Base-by-base conservation (phyloP, 1,139 yeast genomes). In the Kodamaea fungicola region DNA sequence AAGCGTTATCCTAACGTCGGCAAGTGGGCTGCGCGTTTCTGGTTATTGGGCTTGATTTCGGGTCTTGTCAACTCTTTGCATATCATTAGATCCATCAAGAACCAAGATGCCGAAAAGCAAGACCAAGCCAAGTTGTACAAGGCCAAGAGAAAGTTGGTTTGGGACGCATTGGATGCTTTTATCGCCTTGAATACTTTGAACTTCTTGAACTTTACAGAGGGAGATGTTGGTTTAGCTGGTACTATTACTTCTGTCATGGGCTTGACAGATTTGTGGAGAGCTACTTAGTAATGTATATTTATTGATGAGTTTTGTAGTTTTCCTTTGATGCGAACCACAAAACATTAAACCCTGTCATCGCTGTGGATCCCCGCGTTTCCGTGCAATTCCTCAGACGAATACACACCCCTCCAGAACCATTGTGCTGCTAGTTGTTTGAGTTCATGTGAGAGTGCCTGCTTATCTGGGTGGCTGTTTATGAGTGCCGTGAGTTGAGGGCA, bases 201-300 rank as follows among this genome's bases (percentile, higher is more conserved):
- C 42, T 64, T 70, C 61, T 67, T 84, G 52, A 71, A 72, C 53
- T 69, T 76, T 51, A 80, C 83, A 57, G 97, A 90, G 51, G 95
- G 95, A 35, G 73, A 83, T 35, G 76, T 88, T 39, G 97, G 96
- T 35, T 67, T 83, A 46, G 90, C 94, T 33, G 97, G 97, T 59
- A 73, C 84, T 25, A 67, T 86, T 44, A 88, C 97, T 24, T 83
- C 96, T 30, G 44, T 82, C 40, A 68, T 89, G 63, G 96, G 96
- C 28, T 70, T 87, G 43, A 76, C 73, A 55, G 89, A 86, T 51
- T 64, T 84, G 47, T 90, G 92, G 92, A 63, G 49, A 22, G 51
- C 67, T 30, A 58, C 62, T 8, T 37, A 37, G 33, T 13, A 22
- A 21, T 22, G 10, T n/a, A 8, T 8, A 9, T 12, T 27, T 16